These are phyloP conservation scores for Trichopus zeylanicus DNA, from an alignment of 116 monocot genomes.

Conservation along the genomic window DNA sequence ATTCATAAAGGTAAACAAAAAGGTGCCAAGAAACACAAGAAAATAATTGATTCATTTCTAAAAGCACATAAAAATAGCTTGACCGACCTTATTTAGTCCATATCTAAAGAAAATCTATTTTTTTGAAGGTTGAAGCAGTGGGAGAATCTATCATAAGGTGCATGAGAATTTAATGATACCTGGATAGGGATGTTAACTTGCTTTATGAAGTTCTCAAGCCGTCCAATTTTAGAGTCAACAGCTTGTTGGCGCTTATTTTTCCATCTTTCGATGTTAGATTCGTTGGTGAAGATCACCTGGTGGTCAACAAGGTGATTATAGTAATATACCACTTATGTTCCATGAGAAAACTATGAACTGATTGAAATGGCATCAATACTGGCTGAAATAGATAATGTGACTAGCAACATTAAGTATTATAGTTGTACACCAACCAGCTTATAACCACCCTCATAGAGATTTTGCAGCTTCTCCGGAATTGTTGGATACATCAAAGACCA, in stretches of 20 bases:
- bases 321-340: not conserved
- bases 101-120: not conserved
- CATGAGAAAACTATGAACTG: not conserved
- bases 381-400: not conserved
- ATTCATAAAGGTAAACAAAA: too few species aligned
- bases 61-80: not conserved
- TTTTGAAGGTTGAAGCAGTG: too few species aligned
- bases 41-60: not conserved
- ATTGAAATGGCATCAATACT: not conserved
- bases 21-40: not conserved
- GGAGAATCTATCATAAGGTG: not conserved
- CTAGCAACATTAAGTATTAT: constrained; percentile 1
- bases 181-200: constrained; percentile 87
- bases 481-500: constrained; percentile 82
- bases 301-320: constrained; percentile 1
- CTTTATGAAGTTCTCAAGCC: constrained; percentile 76
- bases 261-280: constrained; percentile 96
- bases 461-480: constrained; percentile 72
- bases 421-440: constrained; percentile 75
- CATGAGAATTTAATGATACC: constrained; percentile 21
- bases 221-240: constrained; percentile 89
- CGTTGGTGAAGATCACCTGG: constrained; percentile 96
- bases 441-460: constrained; percentile 53
- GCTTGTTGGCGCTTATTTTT: constrained; percentile 89
- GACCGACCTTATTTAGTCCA: not conserved